Conservation (phyloP, 169 alveolate species). For the Toxoplasma gondii region DNA sequence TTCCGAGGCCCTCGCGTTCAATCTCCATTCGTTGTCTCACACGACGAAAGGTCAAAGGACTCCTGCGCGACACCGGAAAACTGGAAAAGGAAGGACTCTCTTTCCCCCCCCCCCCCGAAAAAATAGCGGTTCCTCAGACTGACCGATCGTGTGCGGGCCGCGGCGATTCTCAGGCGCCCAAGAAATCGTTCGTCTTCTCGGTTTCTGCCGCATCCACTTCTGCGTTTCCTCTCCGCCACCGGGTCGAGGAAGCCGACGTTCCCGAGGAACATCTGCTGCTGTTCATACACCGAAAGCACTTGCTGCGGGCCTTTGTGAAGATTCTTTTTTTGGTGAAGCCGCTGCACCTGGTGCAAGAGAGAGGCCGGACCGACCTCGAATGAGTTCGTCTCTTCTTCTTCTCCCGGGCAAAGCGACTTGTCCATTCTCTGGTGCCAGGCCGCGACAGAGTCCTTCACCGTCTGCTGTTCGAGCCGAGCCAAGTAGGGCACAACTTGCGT, state of each 20-base stretch:
- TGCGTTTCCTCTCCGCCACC: not conserved
- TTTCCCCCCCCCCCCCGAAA: too few relatives aligned
- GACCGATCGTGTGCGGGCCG: conserved; percentile 9
- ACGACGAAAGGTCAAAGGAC: too few relatives aligned
- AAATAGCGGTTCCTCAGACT: not conserved
- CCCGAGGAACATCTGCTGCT: conserved; percentile 9
- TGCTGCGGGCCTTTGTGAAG: not conserved
- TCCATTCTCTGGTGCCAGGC: not conserved
- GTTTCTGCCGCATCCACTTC: not conserved
- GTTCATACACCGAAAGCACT: conserved; percentile 7
- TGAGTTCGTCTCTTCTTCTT: not conserved
- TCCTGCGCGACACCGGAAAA: too few relatives aligned
- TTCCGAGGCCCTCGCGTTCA: too few relatives aligned
- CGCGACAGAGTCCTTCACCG: not conserved
- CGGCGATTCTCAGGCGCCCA: not conserved
- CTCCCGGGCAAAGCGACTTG: not conserved
- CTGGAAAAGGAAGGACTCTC: too few relatives aligned
- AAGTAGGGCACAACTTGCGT: not conserved
- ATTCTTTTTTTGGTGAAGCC: not conserved
- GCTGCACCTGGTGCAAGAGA: not conserved
- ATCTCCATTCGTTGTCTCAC: too few relatives aligned
- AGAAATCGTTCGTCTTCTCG: not conserved
- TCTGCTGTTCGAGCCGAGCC: not conserved
- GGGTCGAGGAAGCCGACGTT: not conserved
- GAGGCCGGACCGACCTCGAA: not conserved